Conservation (phyloP, 495 filamentous ascomycete species). For the Penicillium salamii region DNA sequence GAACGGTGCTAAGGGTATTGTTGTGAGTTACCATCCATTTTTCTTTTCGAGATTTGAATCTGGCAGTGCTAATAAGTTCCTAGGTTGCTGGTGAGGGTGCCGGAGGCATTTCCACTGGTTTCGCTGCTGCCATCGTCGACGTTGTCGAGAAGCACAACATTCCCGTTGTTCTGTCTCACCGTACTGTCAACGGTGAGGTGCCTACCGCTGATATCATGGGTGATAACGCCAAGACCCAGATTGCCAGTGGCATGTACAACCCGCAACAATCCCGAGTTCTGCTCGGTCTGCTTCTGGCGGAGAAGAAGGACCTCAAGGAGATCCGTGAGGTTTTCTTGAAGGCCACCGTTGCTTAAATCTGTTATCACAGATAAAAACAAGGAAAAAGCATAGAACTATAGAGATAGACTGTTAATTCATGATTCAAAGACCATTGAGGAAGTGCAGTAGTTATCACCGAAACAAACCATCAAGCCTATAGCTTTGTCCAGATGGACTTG, state of each 20-base stretch:
- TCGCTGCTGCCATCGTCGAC: slow-evolving; percentile 17
- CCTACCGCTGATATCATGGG: slow-evolving; percentile 25
- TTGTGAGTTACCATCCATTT: slow-evolving; percentile 21
- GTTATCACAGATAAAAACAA: neutral
- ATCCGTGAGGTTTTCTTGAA: slow-evolving; percentile 22
- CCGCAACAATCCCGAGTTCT: slow-evolving; percentile 28
- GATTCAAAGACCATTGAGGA: too few relatives aligned
- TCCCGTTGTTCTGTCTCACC: slow-evolving; percentile 25
- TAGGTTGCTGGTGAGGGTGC: slow-evolving; percentile 31
- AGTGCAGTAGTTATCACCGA: too few relatives aligned
- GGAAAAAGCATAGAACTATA: neutral
- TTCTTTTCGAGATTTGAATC: neutral
- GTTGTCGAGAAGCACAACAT: slow-evolving; percentile 14
- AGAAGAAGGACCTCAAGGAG: slow-evolving; percentile 22
- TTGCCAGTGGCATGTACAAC: slow-evolving; percentile 32
- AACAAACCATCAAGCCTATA: too few relatives aligned
- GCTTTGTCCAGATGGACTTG: too few relatives aligned
- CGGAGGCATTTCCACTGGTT: slow-evolving; percentile 20
- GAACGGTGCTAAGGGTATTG: slow-evolving; percentile 42
- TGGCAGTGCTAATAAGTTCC: neutral
- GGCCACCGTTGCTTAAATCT: slow-evolving; percentile 12
- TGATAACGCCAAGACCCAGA: slow-evolving; percentile 17
- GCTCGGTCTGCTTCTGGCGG: slow-evolving; percentile 25
- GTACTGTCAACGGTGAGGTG: slow-evolving; percentile 33
- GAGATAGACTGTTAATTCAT: neutral